phyloP scores from a whole-genome alignment of 768 basidiomycete genomes.

The Tephrocybe rancida region DNA sequence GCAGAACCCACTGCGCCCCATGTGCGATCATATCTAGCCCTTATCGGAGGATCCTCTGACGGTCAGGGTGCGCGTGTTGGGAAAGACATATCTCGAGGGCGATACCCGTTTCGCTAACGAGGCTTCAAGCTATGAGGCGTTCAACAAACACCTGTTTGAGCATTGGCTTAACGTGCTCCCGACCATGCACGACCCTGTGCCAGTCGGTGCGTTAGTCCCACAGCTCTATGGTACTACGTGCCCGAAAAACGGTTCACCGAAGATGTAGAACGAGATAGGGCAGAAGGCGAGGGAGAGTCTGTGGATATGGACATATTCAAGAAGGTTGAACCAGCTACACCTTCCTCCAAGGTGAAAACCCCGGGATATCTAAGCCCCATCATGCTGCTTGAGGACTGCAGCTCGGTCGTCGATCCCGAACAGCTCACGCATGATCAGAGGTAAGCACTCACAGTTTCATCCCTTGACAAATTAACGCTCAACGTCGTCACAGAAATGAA shows the following conservation, averaged over 20 bases:
- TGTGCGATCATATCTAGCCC: conserved; percentile 30
- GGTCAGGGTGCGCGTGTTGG: conserved; percentile 41
- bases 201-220: conserved; percentile 54
- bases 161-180: conserved; percentile 47
- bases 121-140: conserved; percentile 44
- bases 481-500: conserved; percentile 31
- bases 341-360: not conserved
- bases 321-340: too few relatives aligned
- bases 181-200: conserved; percentile 45
- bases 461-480: not conserved
- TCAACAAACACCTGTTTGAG: conserved; percentile 48
- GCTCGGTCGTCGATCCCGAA: conserved; percentile 24
- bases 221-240: conserved; percentile 68
- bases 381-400: conserved; percentile 46
- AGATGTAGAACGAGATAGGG: not conserved
- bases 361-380: conserved; percentile 38
- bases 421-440: conserved; percentile 36
- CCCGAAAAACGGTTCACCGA: conserved; percentile 17
- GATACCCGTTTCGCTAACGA: conserved; percentile 42
- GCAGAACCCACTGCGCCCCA: conserved; percentile 30
- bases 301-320: not conserved
- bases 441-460: conserved; percentile 19
- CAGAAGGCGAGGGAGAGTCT: not conserved
- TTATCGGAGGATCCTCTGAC: conserved; percentile 30
- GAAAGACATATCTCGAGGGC: conserved; percentile 42